Conservation (phyloP, 1,284 basidiomycete species). For the Rhodotorula sp. region DNA sequence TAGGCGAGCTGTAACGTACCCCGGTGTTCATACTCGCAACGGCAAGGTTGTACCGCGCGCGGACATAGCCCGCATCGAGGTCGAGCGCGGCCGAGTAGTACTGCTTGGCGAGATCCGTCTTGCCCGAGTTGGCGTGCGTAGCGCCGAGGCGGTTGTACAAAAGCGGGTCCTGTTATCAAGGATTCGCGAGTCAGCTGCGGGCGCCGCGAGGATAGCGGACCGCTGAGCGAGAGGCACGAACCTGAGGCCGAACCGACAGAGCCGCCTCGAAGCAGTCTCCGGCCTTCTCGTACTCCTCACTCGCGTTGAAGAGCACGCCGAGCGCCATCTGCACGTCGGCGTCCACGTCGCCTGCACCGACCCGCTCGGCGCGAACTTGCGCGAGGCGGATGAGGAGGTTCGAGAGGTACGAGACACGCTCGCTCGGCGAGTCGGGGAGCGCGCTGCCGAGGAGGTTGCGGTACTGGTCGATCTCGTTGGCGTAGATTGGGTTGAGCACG, state of each 20-base stretch:
- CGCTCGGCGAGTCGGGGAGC: slow-evolving; percentile 15
- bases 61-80: slow-evolving; percentile 88
- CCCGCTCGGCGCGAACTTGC: slow-evolving; percentile 39
- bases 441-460: slow-evolving; percentile 40
- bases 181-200: not conserved
- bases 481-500: slow-evolving; percentile 58
- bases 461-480: slow-evolving; percentile 56
- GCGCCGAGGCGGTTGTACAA: slow-evolving; percentile 95
- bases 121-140: slow-evolving; percentile 84
- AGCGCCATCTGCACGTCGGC: slow-evolving; percentile 94
- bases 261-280: slow-evolving; percentile 93
- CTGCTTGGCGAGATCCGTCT: slow-evolving; percentile 75
- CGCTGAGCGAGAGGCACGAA: slow-evolving; percentile 52
- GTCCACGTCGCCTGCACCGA: slow-evolving; percentile 58
- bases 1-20: slow-evolving; percentile 55
- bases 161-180: slow-evolving; percentile 73
- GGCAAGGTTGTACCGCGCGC: slow-evolving; percentile 88
- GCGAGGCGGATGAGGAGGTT: slow-evolving; percentile 53
- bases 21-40: slow-evolving; percentile 85
- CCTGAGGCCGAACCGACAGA: slow-evolving; percentile 80
- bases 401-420: slow-evolving; percentile 48
- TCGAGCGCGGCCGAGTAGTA: slow-evolving; percentile 89
- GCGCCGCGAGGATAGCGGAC: too few relatives aligned
- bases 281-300: slow-evolving; percentile 90
- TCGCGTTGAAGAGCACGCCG: slow-evolving; percentile 88